Conservation (phyloP, 805 yeast genomes). For the Ogataea pilisensis region DNA sequence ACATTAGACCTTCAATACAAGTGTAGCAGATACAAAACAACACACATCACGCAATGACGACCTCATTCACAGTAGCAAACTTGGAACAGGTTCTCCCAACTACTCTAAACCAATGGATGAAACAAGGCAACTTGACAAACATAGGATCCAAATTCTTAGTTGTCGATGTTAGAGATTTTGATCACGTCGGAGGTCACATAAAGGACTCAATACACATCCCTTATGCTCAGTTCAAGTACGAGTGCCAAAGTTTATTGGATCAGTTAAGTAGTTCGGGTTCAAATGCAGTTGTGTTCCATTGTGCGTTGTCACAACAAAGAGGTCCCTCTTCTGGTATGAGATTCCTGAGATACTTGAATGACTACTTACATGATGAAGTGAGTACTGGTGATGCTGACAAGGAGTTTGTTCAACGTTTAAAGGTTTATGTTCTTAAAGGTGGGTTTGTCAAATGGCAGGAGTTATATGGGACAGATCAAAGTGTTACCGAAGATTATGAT, state of each 20-base stretch:
- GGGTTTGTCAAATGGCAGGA: conserved; percentile 87
- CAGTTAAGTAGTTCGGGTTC: conserved; percentile 30
- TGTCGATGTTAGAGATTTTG: conserved; percentile 84
- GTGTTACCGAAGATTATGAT: conserved; percentile 60
- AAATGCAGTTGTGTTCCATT: conserved; percentile 75
- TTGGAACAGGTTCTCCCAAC: conserved; percentile 44
- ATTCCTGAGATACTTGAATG: conserved; percentile 46
- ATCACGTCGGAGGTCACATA: conserved; percentile 74
- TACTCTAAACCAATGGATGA: conserved; percentile 32
- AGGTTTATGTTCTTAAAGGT: conserved; percentile 70
- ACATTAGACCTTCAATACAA: too few relatives aligned
- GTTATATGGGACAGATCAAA: conserved; percentile 60
- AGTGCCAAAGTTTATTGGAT: conserved; percentile 36
- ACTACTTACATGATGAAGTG: conserved; percentile 20
- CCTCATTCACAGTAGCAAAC: conserved; percentile 33
- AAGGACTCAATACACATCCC: conserved; percentile 54
- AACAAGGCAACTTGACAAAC: not conserved
- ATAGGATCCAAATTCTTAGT: conserved; percentile 41
- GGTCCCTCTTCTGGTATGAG: conserved; percentile 83
- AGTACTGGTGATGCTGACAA: conserved; percentile 12
- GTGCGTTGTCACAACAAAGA: conserved; percentile 85
- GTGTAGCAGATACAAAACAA: too few relatives aligned
- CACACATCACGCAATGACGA: too few relatives aligned
- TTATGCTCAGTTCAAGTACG: conserved; percentile 38
- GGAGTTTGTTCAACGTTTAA: conserved; percentile 33